These are phyloP conservation scores for Hemisphaericaspora xylofermentans DNA, from an alignment of 1,139 yeast species.

Conservation along the genomic window DNA sequence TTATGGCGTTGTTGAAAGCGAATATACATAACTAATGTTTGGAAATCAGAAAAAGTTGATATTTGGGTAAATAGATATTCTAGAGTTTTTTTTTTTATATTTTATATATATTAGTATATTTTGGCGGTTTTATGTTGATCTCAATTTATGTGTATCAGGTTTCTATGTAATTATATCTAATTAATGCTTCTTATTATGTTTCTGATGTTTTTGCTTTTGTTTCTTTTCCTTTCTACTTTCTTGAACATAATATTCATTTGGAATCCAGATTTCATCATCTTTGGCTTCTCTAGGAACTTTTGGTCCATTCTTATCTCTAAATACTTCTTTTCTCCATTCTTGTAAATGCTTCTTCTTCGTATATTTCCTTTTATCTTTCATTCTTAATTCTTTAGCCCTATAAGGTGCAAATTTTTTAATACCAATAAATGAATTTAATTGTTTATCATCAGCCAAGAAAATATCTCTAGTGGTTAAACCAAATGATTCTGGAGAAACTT, in stretches of 20 bases:
- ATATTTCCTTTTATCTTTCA: slow-evolving; percentile 80
- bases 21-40: slow-evolving; percentile 1
- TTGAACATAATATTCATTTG: slow-evolving; percentile 17
- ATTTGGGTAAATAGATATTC: no score
- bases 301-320: slow-evolving; percentile 66
- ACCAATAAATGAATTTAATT: slow-evolving; percentile 80
- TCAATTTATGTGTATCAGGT: no score
- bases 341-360: slow-evolving; percentile 79
- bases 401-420: slow-evolving; percentile 93
- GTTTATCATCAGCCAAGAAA: slow-evolving; percentile 82
- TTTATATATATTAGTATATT: background rate
- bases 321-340: slow-evolving; percentile 88
- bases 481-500: slow-evolving; percentile 91
- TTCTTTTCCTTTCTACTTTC: slow-evolving; percentile 2
- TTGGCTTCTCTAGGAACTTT: slow-evolving; percentile 31
- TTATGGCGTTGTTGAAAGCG: background rate
- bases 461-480: slow-evolving; percentile 88
- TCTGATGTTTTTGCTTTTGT: slow-evolving; percentile 2
- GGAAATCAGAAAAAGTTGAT: no score
- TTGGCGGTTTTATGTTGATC: no score
- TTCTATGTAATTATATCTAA: no score
- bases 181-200: background rate
- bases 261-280: slow-evolving; percentile 40
- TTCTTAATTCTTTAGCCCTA: slow-evolving; percentile 68
- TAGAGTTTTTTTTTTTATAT: no score